Percentiles rank a stretch among this genome's conserved stretches.
These are phyloP conservation scores for Candida schatavii DNA, from an alignment of 805 yeast species.

Conservation along the genomic window DNA sequence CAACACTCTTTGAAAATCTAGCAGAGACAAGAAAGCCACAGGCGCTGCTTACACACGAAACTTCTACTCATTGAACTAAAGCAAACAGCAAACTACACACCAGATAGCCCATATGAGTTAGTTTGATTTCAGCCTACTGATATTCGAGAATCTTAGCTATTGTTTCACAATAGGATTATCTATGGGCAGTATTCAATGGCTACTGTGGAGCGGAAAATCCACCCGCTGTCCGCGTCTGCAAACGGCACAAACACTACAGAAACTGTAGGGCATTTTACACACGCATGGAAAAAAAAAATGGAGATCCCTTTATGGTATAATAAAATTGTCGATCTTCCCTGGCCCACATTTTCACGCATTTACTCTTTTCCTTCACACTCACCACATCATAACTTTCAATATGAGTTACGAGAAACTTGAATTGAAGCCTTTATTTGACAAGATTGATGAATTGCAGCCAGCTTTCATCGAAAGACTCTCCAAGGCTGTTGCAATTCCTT, in stretches of 20 bases:
- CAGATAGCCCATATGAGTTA: no score
- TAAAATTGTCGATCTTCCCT: no score
- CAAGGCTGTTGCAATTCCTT: constrained; percentile 90
- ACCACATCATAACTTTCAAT: constrained; percentile 3
- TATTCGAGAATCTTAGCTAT: no score
- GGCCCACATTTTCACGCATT: not conserved
- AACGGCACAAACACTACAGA: not conserved
- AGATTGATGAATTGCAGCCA: constrained; percentile 74
- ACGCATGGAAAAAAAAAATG: not conserved
- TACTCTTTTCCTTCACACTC: not conserved
- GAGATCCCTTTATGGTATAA: not conserved
- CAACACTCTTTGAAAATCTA: no score
- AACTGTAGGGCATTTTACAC: not conserved
- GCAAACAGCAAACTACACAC: no score
- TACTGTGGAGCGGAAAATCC: not conserved
- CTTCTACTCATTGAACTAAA: no score
- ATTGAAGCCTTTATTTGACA: constrained; percentile 48
- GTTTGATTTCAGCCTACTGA: no score
- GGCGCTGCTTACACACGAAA: no score
- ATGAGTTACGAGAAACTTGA: constrained; percentile 41
- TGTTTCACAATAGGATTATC: no score
- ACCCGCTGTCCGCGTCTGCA: not conserved
- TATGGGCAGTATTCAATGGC: no score
- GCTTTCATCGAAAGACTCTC: constrained; percentile 67
- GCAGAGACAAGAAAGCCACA: no score